A percentile compares a stretch with the other conserved stretches of the same genome.
Conservation (phyloP, 352 stramenopile species). For the Phytophthora multivora region DNA sequence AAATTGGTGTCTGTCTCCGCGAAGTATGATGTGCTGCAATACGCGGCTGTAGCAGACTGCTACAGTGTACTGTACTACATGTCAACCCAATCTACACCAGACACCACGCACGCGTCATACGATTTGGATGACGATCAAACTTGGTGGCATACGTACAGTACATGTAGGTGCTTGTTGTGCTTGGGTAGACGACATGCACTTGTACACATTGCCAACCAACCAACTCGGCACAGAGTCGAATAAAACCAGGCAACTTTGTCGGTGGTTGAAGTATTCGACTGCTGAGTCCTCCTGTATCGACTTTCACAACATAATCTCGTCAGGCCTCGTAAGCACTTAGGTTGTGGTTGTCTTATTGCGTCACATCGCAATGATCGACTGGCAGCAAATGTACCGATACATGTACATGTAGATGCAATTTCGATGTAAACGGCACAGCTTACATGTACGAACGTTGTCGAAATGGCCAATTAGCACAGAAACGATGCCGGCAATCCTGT, state of each 20-base stretch:
- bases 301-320: conserved; percentile 2
- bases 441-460: not conserved
- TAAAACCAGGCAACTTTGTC: conserved; percentile 1
- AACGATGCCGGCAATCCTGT: conserved; percentile 6
- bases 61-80: no score
- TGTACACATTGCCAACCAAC: no score
- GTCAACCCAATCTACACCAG: no score
- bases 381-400: not conserved
- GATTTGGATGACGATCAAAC: no score
- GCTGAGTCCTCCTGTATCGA: conserved; percentile 16
- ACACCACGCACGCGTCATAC: no score
- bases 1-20: not conserved
- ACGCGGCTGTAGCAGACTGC: no score
- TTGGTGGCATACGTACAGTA: no score
- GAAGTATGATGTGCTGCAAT: not conserved
- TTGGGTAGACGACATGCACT: no score
- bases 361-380: not conserved
- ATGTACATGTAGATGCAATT: not conserved
- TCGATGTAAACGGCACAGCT: conserved; percentile 2
- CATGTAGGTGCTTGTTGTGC: no score
- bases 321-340: conserved; percentile 1
- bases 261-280: conserved; percentile 29
- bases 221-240: not conserved
- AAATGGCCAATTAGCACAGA: conserved; percentile 2
- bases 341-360: not conserved